Evolutionary conservation across 2,329 filamentous ascomycete species (phyloP), one percentile per base, ranked within the genome.

Genomic region (Pseudofabraea citricarpa): DNA sequence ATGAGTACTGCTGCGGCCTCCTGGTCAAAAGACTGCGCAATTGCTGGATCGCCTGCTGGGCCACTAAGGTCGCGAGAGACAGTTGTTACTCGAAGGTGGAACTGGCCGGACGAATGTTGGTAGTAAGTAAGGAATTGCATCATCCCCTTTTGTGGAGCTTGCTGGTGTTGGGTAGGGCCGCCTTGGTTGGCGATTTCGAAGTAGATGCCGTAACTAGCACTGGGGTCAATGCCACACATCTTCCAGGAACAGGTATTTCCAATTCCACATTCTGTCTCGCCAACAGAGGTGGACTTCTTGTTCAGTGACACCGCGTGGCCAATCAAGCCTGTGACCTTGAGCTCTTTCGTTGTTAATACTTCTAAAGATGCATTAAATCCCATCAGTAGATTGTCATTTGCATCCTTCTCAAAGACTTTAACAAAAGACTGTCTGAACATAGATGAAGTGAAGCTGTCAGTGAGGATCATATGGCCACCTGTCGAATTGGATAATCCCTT

Each of bases 381-480:
- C 93, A 98, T 98, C 8, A 95, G 70, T 12, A 98, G 77, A 62
- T 96, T 95, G 54, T 96, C 93, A 46, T 95, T 85, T 2, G 78
- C 88, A 61, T 98, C 93, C 67, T 96, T 96, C 64, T 98, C 93
- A 61, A 98, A 98, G 15, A 98, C 83, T 46, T 94, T 85, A 40
- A 95, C 85, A 60, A 98, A 98, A 0, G 93, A 97, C 64, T 98
- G 93, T 71, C 93, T 96, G 75, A 97, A 98, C 84, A 98, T 96
- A 46, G 91, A 97, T 0, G 93, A 94, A 4, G 91, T 97, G 64
- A 98, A 98, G 64, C 90, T 96, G 65, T 98, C 93, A 2, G 93
- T 97, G 52, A 98, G 71, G 51, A 98, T 94, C 85, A 98, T 98
- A 63, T 98, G 90, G 27, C 93, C 93, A 52, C 93, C 93, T 15